Evolutionary conservation across 129 eudicot species (phyloP).

Genomic region (Tagetes erecta): DNA sequence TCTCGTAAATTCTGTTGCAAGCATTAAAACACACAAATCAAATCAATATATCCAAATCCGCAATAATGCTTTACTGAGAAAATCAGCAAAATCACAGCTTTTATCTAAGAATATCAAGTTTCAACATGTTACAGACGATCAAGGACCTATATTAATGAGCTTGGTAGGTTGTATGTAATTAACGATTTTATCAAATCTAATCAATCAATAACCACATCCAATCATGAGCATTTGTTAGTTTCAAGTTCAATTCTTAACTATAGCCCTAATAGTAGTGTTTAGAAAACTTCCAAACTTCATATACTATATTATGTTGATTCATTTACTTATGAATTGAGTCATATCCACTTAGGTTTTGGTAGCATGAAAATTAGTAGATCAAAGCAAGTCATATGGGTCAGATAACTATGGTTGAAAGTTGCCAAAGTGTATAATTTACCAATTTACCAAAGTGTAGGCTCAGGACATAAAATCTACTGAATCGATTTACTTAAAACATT

Average conservation of each 20-base stretch:
- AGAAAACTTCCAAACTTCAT: not conserved
- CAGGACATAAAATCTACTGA: not conserved
- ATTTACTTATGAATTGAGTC: not conserved
- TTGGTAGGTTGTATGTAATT: not conserved
- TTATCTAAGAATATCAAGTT: not conserved
- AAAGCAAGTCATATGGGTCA: not conserved
- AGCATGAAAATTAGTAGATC: too few species aligned
- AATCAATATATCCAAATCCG: slow-evolving; percentile 6
- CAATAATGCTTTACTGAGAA: not conserved
- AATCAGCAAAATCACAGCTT: not conserved
- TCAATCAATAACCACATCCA: not conserved
- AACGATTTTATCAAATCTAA: not conserved
- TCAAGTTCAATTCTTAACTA: not conserved
- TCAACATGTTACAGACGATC: not conserved
- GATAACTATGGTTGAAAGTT: not conserved
- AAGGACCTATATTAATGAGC: not conserved
- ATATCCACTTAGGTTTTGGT: not conserved
- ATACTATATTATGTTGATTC: not conserved
- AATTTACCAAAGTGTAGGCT: not conserved
- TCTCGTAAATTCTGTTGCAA: slow-evolving; percentile 48
- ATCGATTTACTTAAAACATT: not conserved
- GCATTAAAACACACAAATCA: slow-evolving; percentile 4
- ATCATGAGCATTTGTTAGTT: not conserved
- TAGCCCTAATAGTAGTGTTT: not conserved
- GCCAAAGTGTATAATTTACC: not conserved